Base-by-base conservation (phyloP, 2,329 filamentous ascomycete genomes). In the Alternaria brassicae region DNA sequence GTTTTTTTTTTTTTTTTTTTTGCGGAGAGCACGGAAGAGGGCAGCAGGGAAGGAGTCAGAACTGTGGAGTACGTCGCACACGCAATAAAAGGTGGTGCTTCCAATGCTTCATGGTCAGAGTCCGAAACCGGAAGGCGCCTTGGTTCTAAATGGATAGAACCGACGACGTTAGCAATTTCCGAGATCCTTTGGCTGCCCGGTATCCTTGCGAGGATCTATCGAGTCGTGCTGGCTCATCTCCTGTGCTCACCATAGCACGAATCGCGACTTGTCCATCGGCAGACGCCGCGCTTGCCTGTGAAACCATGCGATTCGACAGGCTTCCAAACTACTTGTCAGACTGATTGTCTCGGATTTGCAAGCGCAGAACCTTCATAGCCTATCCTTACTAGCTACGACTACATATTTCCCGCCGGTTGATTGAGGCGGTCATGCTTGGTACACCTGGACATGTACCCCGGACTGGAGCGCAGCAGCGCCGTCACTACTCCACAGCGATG, bases 361-460 rank as follows among this genome's bases (percentile, higher is more conserved):
- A 51, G 52, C 53, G 53, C 48, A 28, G 53, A 58, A 42, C 32
- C 13, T 25, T 40, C 17, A 55, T 25, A 55, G 44, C 51, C 51
- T 50, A 55, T 49, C 51, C 50, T 44, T 28, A 6, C 21, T 45
- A 27, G 51, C 44, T 34, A 23, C 28, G 23, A 34, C 27, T 27
- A n/a, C n/a, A n/a, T n/a, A 47, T 56, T 19, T 54, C 48, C 58
- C 47, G 50, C 45, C 54, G 47, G 54, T 47, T 37, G 48, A 50
- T 47, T 56, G 44, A 42, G 17, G 17, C 53, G 58, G 42, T 56
- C 45, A 56, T 51, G 39, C 56, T 34, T 50, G 39, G 32, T 56
- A 42, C 57, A 28, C 28, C 55, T 56, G 56, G 49, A 49, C 60
- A 67, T 69, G 69, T 66, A 71, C 69, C 67, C 69, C 69, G 58